These are phyloP conservation scores for Coemansia sp. DNA, from an alignment of 192 early-diverging fungal species.

Conservation along the genomic window DNA sequence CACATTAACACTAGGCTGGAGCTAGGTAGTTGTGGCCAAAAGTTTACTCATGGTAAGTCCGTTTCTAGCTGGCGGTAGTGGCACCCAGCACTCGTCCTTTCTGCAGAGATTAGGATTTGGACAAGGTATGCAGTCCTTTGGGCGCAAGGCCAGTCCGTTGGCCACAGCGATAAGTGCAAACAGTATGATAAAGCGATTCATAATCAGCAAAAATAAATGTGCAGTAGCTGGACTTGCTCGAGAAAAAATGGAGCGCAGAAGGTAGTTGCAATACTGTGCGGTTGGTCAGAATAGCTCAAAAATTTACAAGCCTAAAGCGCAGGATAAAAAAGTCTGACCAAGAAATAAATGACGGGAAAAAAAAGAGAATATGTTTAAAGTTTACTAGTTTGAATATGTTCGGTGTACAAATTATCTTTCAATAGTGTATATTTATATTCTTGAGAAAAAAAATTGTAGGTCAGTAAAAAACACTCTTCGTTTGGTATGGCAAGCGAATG, in stretches of 20 bases:
- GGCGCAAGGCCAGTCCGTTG: slow-evolving; percentile 17
- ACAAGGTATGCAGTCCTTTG: slow-evolving; percentile 43
- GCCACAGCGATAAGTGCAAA: not conserved
- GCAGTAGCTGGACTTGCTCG: not conserved
- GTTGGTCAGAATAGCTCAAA: not conserved
- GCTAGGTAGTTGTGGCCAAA: not conserved
- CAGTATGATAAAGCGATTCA: not conserved
- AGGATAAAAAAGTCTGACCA: not conserved
- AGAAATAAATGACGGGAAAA: not conserved
- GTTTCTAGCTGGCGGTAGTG: slow-evolving; percentile 38
- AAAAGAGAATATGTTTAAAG: not conserved
- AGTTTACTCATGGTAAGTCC: not conserved
- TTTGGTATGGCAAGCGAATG: not conserved
- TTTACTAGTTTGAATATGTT: not conserved
- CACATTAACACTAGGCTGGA: not conserved
- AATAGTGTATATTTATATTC: not conserved
- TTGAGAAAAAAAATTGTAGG: not conserved
- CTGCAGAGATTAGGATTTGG: slow-evolving; percentile 37
- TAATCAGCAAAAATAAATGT: not conserved
- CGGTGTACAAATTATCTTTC: not conserved
- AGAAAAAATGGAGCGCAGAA: not conserved
- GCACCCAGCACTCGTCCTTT: slow-evolving; percentile 54
- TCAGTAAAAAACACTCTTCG: not conserved
- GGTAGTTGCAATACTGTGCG: not conserved
- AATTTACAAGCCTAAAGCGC: not conserved